phyloP scores from a whole-genome alignment of 345 rosid genomes.

The Mallotus nudiflorus region DNA sequence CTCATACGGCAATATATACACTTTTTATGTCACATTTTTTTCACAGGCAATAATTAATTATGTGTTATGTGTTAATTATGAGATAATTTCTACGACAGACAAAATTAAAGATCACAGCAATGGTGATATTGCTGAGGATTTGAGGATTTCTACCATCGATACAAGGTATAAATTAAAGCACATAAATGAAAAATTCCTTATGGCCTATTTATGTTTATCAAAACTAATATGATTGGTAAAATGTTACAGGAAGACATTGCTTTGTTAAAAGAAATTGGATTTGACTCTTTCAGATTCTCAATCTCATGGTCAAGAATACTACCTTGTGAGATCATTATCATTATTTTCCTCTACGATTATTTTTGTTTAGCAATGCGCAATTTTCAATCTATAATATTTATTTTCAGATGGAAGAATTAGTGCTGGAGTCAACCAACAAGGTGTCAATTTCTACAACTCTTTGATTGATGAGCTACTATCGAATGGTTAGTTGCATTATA shows the following conservation, averaged over 20 bases:
- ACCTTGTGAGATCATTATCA: background rate
- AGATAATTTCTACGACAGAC: background rate
- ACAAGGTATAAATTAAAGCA: background rate
- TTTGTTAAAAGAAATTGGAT: background rate
- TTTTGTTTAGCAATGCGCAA: background rate
- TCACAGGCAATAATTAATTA: too few relatives aligned
- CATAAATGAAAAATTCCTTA: too few relatives aligned
- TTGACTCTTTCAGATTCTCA: conserved; percentile 7
- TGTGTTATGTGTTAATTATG: background rate
- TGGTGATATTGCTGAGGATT: conserved; percentile 14
- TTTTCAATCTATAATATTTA: background rate
- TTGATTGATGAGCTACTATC: conserved; percentile 28
- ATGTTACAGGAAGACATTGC: background rate
- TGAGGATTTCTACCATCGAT: conserved; percentile 14
- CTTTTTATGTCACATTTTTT: too few relatives aligned
- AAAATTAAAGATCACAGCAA: conserved; percentile 12
- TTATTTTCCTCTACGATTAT: too few relatives aligned
- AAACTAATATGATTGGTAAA: too few relatives aligned
- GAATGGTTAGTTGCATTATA: conserved; percentile 14
- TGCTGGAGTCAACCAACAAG: conserved; percentile 33
- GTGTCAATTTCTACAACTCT: conserved; percentile 32
- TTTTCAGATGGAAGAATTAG: conserved; percentile 32
- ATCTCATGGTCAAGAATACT: conserved; percentile 9
- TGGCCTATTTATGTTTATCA: too few relatives aligned
- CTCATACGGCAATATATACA: too few relatives aligned